phyloP scores from a whole-genome alignment of 805 yeast genomes.

The Suhomyces tanzawaensis region DNA sequence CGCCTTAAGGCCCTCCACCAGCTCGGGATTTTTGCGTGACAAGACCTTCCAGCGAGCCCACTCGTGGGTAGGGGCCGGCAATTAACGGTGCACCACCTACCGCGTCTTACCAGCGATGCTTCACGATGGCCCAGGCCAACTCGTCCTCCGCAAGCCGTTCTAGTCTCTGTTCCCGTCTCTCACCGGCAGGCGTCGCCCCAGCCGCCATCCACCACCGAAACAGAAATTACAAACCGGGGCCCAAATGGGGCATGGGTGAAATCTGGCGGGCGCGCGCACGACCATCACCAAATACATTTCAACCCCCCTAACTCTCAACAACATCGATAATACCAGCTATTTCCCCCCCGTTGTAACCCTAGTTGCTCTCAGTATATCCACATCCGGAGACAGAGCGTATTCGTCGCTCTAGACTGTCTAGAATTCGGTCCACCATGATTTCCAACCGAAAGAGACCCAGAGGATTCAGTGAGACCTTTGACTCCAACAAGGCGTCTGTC shows the following conservation, averaged over 20 bases:
- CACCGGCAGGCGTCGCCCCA: too few relatives aligned
- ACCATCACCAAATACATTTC: background rate
- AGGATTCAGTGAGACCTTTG: slow-evolving; percentile 43
- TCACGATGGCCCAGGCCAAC: too few relatives aligned
- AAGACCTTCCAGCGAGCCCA: too few relatives aligned
- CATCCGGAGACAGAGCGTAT: background rate
- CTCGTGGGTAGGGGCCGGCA: too few relatives aligned
- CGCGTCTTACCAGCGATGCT: too few relatives aligned
- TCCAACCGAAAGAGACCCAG: slow-evolving; percentile 45
- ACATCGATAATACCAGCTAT: background rate
- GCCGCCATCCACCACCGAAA: too few relatives aligned
- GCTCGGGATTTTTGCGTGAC: too few relatives aligned
- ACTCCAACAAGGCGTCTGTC: slow-evolving; percentile 11
- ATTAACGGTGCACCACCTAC: too few relatives aligned
- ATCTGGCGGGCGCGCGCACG: slow-evolving; percentile 1
- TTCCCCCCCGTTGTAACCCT: slow-evolving; percentile 1
- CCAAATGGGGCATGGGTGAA: background rate
- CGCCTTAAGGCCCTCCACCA: too few relatives aligned
- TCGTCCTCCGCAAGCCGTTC: too few relatives aligned
- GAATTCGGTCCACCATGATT: slow-evolving; percentile 17
- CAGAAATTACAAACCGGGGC: background rate
- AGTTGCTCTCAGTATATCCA: background rate
- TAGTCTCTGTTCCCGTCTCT: too few relatives aligned
- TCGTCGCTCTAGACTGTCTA: slow-evolving; percentile 2
- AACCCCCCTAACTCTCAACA: slow-evolving; percentile 4